Evolutionary conservation across 2,329 filamentous ascomycete genomes (phyloP).

Genomic region (Apiospora phragmitis): DNA sequence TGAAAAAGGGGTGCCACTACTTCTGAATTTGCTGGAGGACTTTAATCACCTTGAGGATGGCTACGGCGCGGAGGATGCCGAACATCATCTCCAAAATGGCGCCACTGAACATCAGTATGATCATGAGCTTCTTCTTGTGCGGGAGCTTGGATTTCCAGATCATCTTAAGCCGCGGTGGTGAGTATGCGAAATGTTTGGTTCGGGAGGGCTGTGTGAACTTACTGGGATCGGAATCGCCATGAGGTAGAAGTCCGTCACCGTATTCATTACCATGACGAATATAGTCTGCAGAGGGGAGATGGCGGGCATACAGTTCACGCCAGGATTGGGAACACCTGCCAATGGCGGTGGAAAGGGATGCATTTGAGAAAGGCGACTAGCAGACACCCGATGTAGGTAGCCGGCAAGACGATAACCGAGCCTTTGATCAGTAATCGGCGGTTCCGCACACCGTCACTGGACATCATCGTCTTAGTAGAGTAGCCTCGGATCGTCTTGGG

Average conservation of each 20-base stretch:
- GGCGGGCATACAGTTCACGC: slow-evolving; percentile 48
- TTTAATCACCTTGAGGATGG: slow-evolving; percentile 44
- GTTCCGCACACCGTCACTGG: slow-evolving; percentile 41
- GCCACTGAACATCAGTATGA: slow-evolving; percentile 50
- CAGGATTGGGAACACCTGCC: slow-evolving; percentile 51
- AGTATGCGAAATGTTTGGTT: not conserved
- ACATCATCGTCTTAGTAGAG: not conserved
- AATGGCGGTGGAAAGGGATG: slow-evolving; percentile 43
- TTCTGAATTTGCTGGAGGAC: not conserved
- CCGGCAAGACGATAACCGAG: slow-evolving; percentile 40
- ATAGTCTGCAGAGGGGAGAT: slow-evolving; percentile 47
- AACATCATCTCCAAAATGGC: slow-evolving; percentile 51
- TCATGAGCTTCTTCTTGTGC: slow-evolving; percentile 40
- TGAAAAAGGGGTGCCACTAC: not conserved
- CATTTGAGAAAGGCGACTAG: slow-evolving; percentile 47
- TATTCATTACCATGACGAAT: slow-evolving; percentile 47
- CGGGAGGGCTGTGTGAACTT: slow-evolving; percentile 20
- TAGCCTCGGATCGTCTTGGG: too few species aligned
- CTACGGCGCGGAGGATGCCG: slow-evolving; percentile 48
- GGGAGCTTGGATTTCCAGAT: slow-evolving; percentile 46
- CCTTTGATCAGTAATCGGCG: slow-evolving; percentile 38
- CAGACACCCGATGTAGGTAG: slow-evolving; percentile 45
- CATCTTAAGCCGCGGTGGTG: slow-evolving; percentile 24
- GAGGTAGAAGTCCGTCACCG: slow-evolving; percentile 48
- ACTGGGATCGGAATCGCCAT: slow-evolving; percentile 49